A percentile compares a stretch with the other conserved stretches of the same genome.
These are phyloP conservation scores for Xylariaceae sp. DNA, from an alignment of 2,329 filamentous ascomycete species.

Conservation along the genomic window DNA sequence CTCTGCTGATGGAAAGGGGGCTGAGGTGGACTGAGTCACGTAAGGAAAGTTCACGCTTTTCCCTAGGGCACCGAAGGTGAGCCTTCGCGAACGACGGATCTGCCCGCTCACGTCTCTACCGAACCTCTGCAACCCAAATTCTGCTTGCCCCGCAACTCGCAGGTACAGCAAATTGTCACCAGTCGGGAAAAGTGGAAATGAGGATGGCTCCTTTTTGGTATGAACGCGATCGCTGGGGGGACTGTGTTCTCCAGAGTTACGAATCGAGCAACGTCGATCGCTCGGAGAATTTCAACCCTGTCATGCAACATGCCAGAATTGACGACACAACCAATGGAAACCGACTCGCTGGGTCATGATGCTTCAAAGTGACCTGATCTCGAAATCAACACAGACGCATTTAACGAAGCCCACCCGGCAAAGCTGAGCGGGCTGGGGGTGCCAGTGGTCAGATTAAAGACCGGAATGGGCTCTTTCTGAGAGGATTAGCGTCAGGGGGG, in stretches of 20 bases:
- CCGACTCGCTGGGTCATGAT: conserved; percentile 25
- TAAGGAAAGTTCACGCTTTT: too few species aligned
- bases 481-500: conserved; percentile 21
- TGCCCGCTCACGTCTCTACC: conserved; percentile 2
- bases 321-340: conserved; percentile 26
- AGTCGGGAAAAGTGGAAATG: too few species aligned
- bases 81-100: conserved; percentile 14
- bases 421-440: conserved; percentile 21
- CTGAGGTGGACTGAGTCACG: neutral
- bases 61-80: too few species aligned
- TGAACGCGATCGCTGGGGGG: conserved; percentile 17
- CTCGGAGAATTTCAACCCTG: conserved; percentile 23
- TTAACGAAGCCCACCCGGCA: conserved; percentile 22
- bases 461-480: conserved; percentile 22
- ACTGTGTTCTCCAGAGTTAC: conserved; percentile 20
- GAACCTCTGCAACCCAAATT: too few species aligned
- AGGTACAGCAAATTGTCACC: too few species aligned
- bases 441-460: conserved; percentile 17
- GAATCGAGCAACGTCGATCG: conserved; percentile 22
- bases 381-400: conserved; percentile 11
- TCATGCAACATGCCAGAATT: conserved; percentile 25
- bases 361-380: conserved; percentile 29
- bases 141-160: too few species aligned
- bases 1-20: conserved; percentile 12
- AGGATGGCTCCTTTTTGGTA: conserved; percentile 10